These are phyloP conservation scores for Cephaloascus albidus DNA, from an alignment of 805 yeast genomes.

Conservation along the genomic window DNA sequence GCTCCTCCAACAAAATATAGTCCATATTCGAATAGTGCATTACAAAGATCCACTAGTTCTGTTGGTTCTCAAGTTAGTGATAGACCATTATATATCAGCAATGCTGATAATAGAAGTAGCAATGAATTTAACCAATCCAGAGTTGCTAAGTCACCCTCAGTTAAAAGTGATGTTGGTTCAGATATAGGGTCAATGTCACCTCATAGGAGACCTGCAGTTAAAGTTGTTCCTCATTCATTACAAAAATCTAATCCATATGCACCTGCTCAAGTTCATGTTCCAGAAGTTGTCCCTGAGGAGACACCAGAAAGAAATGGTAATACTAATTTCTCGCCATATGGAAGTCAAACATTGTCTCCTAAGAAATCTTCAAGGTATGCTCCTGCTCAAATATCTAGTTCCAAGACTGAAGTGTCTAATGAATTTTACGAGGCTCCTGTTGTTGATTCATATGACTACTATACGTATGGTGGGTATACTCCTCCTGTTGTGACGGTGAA, in stretches of 20 bases:
- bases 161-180: background rate
- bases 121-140: background rate
- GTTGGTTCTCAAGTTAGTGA: background rate
- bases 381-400: slow-evolving; percentile 1
- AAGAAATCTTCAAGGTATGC: slow-evolving; percentile 3
- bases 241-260: background rate
- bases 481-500: slow-evolving; percentile 7
- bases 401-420: background rate
- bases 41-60: background rate
- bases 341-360: background rate
- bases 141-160: background rate
- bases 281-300: background rate
- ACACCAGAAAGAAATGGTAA: slow-evolving; percentile 21
- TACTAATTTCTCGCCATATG: slow-evolving; percentile 1
- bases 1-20: background rate
- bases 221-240: background rate
- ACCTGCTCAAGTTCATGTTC: background rate
- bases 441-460: slow-evolving; percentile 13
- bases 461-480: slow-evolving; percentile 19
- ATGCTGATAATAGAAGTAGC: background rate
- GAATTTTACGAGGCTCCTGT: background rate
- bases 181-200: background rate
- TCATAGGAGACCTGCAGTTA: background rate
- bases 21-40: background rate
- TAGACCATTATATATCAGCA: background rate